phyloP scores from a whole-genome alignment of 306 rosid species.

The Datisca glomerata region DNA sequence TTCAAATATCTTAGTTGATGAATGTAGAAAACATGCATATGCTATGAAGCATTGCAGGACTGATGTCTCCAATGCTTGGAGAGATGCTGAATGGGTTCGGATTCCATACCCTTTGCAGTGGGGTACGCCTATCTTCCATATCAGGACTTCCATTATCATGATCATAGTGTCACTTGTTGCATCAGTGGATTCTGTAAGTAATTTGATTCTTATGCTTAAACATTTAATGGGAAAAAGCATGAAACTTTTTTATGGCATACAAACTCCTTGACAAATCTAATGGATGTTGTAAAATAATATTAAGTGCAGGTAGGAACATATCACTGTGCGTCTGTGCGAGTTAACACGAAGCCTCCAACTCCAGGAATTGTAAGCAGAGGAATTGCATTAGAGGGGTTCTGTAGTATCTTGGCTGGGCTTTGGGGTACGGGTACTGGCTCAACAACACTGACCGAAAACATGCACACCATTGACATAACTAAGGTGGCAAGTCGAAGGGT shows the following conservation, averaged over 20 bases:
- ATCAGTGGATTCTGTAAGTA: conserved; percentile 79
- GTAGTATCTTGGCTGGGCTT: conserved; percentile 80
- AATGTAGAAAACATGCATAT: conserved; percentile 69
- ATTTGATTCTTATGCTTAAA: conserved; percentile 6
- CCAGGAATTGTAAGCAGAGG: conserved; percentile 88
- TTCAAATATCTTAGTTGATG: conserved; percentile 73
- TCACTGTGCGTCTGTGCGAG: conserved; percentile 39
- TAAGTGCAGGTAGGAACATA: conserved; percentile 74
- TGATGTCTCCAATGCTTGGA: conserved; percentile 73
- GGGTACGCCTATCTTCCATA: conserved; percentile 76
- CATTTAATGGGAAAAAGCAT: neutral
- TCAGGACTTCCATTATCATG: conserved; percentile 76
- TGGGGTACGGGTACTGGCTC: conserved; percentile 97
- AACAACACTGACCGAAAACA: conserved; percentile 87
- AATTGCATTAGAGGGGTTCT: conserved; percentile 90
- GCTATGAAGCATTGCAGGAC: conserved; percentile 83
- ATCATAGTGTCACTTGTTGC: conserved; percentile 65
- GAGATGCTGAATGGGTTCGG: conserved; percentile 69
- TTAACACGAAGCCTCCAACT: conserved; percentile 56
- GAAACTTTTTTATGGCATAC: too few relatives aligned
- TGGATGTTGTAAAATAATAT: too few relatives aligned
- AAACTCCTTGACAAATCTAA: too few relatives aligned
- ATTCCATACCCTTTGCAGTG: conserved; percentile 82
- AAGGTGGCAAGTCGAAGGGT: conserved; percentile 78
- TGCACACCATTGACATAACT: conserved; percentile 57